Base-by-base conservation (phyloP, 768 basidiomycete genomes). In the Mycena indigotica region DNA sequence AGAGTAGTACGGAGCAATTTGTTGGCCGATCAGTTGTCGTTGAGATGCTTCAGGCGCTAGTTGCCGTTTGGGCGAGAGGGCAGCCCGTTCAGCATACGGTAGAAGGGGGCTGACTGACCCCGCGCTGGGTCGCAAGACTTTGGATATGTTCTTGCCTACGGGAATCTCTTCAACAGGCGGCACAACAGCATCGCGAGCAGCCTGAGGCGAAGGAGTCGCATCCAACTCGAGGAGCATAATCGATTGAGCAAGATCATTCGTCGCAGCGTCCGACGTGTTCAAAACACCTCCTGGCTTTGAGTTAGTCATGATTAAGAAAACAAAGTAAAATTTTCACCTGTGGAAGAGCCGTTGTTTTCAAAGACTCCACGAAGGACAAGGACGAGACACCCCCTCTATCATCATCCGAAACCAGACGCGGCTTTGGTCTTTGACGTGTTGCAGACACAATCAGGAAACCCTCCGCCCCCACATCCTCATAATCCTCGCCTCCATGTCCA, bases 191-290 rank as follows among this genome's bases (percentile, higher is more conserved):
- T 15, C 67, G 67, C 29, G 63, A 66, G 28, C 64, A 55, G 19
- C 63, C 57, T 45, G 67, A 28, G 29, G 70, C 65, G 65, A 63
- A 0, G 90, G 91, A 0, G 91, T 93, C 3, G 89, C 88, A 66
- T 91, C 84, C 3, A 93, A 76, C 62, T 92, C 88, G n/a, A 93
- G 77, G n/a, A 82, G 81, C 59, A 86, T 89, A 69, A 93, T 89
- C 3, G 93, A 74, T 54, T 83, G 83, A 0, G 88, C 91, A 3
- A 93, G 80, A 39, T 93, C 91, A 50, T 89, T 84, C 1, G 91
- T 93, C 0, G 88, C 91, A 0, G 89, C 88, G 60, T 87, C 87
- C n/a, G 92, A 73, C 28, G 90, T 80, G 0, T 85, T 88, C 1
- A 91, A 66, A 15, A 83, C 83, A 58, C 80, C 89, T 82, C 60